phyloP scores from a whole-genome alignment of 2,329 filamentous ascomycete genomes.

The Kalaharituber pfeilii region DNA sequence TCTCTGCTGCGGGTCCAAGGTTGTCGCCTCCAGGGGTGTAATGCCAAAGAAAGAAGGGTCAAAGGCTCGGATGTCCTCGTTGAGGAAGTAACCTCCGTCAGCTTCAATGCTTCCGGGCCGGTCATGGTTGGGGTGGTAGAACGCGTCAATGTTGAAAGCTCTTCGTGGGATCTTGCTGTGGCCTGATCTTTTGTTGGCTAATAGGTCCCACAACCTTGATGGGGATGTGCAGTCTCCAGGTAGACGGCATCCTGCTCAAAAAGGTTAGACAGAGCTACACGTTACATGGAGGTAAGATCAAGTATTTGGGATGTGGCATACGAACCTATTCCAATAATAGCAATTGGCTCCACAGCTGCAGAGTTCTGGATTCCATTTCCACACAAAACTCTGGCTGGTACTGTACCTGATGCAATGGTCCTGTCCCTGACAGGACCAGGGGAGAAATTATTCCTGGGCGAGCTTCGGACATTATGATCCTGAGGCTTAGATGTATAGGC shows the following conservation, averaged over 20 bases:
- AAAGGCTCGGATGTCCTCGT: slow-evolving; percentile 22
- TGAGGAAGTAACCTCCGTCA: slow-evolving; percentile 15
- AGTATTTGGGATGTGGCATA: background rate
- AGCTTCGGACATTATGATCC: too few species aligned
- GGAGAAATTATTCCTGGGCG: too few species aligned
- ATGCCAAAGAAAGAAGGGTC: slow-evolving; percentile 31
- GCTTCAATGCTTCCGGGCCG: slow-evolving; percentile 28
- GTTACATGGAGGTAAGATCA: background rate
- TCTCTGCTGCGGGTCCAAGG: slow-evolving; percentile 37
- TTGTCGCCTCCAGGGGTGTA: slow-evolving; percentile 27
- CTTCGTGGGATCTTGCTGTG: slow-evolving; percentile 20
- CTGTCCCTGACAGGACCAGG: too few species aligned
- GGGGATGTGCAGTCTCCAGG: slow-evolving; percentile 5
- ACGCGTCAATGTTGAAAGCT: slow-evolving; percentile 36
- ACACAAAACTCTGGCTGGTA: too few species aligned
- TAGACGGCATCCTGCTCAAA: slow-evolving; percentile 7
- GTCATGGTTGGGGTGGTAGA: slow-evolving; percentile 37
- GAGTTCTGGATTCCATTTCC: too few species aligned
- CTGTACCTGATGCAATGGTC: too few species aligned
- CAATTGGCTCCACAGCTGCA: too few species aligned
- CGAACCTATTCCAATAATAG: background rate
- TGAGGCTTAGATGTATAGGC: too few species aligned
- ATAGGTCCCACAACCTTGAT: slow-evolving; percentile 6
- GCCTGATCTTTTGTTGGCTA: slow-evolving; percentile 2
- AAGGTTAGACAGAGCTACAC: too few species aligned